phyloP scores from a whole-genome alignment of 2,329 filamentous ascomycete species.

The Pseudonectria buxi region DNA sequence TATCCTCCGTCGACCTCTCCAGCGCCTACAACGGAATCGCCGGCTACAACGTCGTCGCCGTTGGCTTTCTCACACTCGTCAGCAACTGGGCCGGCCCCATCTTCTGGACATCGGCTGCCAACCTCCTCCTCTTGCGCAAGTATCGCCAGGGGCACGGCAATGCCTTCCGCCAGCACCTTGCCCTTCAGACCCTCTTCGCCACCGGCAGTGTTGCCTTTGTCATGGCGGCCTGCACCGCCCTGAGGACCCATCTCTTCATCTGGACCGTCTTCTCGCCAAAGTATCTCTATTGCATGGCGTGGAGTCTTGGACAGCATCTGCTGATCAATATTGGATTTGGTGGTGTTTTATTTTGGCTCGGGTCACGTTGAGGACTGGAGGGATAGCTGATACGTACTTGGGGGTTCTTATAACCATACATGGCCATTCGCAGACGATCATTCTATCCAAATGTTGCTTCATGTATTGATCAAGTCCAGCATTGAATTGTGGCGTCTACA shows the following conservation, averaged over 20 bases:
- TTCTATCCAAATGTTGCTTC: too few species aligned
- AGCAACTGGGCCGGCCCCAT: slow-evolving; percentile 89
- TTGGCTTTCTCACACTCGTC: slow-evolving; percentile 77
- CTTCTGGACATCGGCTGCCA: slow-evolving; percentile 72
- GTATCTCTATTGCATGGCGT: slow-evolving; percentile 86
- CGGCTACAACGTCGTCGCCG: slow-evolving; percentile 71
- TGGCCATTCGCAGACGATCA: too few species aligned
- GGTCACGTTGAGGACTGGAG: slow-evolving; percentile 16
- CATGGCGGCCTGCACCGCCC: slow-evolving; percentile 78
- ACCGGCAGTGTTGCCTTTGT: slow-evolving; percentile 61
- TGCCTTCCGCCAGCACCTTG: slow-evolving; percentile 47
- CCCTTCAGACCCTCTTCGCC: slow-evolving; percentile 64
- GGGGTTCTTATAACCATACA: too few species aligned
- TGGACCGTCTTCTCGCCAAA: slow-evolving; percentile 99
- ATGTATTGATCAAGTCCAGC: too few species aligned
- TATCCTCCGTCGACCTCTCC: slow-evolving; percentile 90
- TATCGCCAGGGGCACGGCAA: slow-evolving; percentile 17
- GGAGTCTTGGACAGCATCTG: slow-evolving; percentile 78
- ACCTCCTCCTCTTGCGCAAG: slow-evolving; percentile 46
- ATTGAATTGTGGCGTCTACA: too few species aligned
- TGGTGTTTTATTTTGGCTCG: slow-evolving; percentile 50
- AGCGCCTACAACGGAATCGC: slow-evolving; percentile 90
- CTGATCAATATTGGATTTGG: slow-evolving; percentile 60
- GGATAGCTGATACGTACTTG: background rate
- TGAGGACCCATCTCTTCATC: slow-evolving; percentile 89